A percentile compares a stretch with the other conserved stretches of the same genome.
Conservation (phyloP, 1,284 basidiomycete genomes). For the Cutaneotrichosporon sp. region DNA sequence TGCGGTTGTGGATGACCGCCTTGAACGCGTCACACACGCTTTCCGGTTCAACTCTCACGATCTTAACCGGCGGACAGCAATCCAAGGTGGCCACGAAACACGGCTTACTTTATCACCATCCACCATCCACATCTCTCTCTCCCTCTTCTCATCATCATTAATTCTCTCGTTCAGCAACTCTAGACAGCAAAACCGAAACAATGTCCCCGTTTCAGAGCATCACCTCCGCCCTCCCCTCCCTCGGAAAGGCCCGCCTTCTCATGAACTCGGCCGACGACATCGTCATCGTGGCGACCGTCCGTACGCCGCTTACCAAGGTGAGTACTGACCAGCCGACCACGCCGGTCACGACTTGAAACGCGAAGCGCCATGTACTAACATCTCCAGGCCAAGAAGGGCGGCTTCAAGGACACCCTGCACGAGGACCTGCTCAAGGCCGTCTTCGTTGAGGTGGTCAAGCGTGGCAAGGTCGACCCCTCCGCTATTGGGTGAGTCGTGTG, state of each 20-base stretch:
- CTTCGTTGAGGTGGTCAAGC: constrained; percentile 61
- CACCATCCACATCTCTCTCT: not conserved
- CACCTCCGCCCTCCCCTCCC: constrained; percentile 43
- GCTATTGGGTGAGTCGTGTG: constrained; percentile 41
- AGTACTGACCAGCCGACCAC: too few species aligned
- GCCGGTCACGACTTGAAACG: too few species aligned
- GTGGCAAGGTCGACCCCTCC: constrained; percentile 42
- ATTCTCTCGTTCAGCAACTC: not conserved
- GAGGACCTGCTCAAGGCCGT: constrained; percentile 85
- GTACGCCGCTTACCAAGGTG: constrained; percentile 86
- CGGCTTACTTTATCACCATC: not conserved
- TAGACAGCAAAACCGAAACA: not conserved
- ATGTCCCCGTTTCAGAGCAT: constrained; percentile 46
- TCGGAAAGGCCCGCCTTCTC: constrained; percentile 55
- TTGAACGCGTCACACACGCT: not conserved
- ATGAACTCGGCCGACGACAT: constrained; percentile 71
- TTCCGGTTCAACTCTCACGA: too few species aligned
- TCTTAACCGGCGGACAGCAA: too few species aligned
- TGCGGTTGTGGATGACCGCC: not conserved
- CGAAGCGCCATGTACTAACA: too few species aligned
- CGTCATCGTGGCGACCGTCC: constrained; percentile 81
- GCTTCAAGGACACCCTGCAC: constrained; percentile 86
- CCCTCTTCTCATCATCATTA: constrained; percentile 1
- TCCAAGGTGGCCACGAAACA: not conserved
- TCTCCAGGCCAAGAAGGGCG: constrained; percentile 66